phyloP scores from a whole-genome alignment of 2,329 filamentous ascomycete genomes.

The Intubia oerlemansii region DNA sequence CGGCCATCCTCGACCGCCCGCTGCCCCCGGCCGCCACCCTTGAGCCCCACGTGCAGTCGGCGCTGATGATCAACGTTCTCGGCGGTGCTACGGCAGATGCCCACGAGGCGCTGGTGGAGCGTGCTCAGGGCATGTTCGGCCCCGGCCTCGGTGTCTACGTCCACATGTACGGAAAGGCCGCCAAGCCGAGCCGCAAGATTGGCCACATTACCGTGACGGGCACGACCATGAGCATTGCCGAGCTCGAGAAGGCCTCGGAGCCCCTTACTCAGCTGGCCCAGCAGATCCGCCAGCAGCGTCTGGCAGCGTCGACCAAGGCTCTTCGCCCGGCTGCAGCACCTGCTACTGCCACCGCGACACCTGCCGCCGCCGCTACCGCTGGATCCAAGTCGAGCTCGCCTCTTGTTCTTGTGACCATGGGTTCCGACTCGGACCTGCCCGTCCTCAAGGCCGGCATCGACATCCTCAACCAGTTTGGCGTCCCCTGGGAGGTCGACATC shows the following conservation, averaged over 20 bases:
- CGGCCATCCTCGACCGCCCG: constrained; percentile 54
- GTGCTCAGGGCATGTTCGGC: constrained; percentile 21
- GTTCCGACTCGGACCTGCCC: constrained; percentile 56
- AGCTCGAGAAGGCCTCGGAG: constrained; percentile 35
- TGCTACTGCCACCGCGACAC: constrained; percentile 2
- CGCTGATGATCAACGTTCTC: constrained; percentile 67
- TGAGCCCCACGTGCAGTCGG: constrained; percentile 33
- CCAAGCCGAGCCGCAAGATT: constrained; percentile 80
- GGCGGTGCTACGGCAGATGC: constrained; percentile 45
- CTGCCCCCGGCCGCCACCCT: constrained; percentile 32
- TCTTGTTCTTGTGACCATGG: constrained; percentile 62
- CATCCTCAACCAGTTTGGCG: constrained; percentile 45
- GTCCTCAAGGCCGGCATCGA: constrained; percentile 45
- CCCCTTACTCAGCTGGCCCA: constrained; percentile 48
- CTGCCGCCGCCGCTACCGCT: not conserved
- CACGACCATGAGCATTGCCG: constrained; percentile 36
- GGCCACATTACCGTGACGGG: constrained; percentile 76
- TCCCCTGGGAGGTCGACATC: constrained; percentile 53
- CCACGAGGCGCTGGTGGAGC: constrained; percentile 29
- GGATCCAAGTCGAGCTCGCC: constrained; percentile 19
- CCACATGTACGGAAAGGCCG: constrained; percentile 82
- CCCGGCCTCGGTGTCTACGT: constrained; percentile 29
- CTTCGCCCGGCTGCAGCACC: constrained; percentile 13
- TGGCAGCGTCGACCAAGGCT: constrained; percentile 18
- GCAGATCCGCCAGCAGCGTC: constrained; percentile 31